Percentiles rank a stretch among this genome's conserved stretches.
These are phyloP conservation scores for Leptographium radiaticola DNA, from an alignment of 2,329 filamentous ascomycete genomes.

Conservation along the genomic window DNA sequence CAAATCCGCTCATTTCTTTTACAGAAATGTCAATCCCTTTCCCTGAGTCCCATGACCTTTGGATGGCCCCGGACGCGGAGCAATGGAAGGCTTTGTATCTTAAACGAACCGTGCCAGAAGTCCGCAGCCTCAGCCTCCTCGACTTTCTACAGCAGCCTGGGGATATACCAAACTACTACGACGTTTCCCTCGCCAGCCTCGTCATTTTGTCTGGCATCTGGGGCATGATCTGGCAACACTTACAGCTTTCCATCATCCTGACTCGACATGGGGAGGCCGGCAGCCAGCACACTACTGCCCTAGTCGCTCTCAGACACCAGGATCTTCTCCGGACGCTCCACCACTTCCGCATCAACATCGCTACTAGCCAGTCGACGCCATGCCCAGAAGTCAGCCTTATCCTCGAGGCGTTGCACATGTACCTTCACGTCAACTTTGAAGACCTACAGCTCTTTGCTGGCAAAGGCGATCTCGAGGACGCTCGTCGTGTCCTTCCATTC, in stretches of 20 bases:
- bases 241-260: not conserved
- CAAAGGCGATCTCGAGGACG: slow-evolving; percentile 54
- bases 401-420: slow-evolving; percentile 45
- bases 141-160: slow-evolving; percentile 4
- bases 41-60: slow-evolving; percentile 47
- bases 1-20: slow-evolving; percentile 54
- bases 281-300: not conserved
- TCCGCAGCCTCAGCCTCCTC: not conserved
- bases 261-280: no score
- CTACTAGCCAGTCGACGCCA: no score
- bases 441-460: slow-evolving; percentile 55
- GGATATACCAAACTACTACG: slow-evolving; percentile 4
- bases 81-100: slow-evolving; percentile 54
- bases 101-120: slow-evolving; percentile 6
- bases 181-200: not conserved
- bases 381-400: slow-evolving; percentile 24
- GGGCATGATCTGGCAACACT: slow-evolving; percentile 7
- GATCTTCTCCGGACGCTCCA: slow-evolving; percentile 47
- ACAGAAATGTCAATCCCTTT: slow-evolving; percentile 54
- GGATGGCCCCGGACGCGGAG: slow-evolving; percentile 48
- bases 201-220: slow-evolving; percentile 3
- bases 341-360: slow-evolving; percentile 20
- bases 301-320: slow-evolving; percentile 31
- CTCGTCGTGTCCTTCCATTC: slow-evolving; percentile 21
- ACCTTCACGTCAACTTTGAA: slow-evolving; percentile 50